Percentiles rank a stretch among this genome's conserved stretches.
phyloP scores from a whole-genome alignment of 2,329 filamentous ascomycete species.

The Beauveria sp. region DNA sequence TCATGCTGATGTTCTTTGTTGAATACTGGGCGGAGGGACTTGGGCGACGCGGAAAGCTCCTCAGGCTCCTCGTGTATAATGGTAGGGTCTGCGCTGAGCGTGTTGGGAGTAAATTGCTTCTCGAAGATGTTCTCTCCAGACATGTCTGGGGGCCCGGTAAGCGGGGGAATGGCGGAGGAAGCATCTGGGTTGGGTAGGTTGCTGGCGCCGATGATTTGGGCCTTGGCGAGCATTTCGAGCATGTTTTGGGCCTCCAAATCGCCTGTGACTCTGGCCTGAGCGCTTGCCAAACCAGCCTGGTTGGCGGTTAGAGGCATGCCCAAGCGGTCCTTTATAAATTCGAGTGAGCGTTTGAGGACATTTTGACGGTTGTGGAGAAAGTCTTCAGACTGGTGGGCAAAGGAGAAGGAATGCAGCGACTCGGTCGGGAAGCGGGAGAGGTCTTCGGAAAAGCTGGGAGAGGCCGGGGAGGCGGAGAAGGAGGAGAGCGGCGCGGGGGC shows the following conservation, averaged over 20 bases:
- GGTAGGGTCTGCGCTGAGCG: slow-evolving; percentile 42
- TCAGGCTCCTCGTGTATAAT: slow-evolving; percentile 14
- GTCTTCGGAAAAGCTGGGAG: slow-evolving; percentile 78
- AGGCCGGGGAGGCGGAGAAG: slow-evolving; percentile 52
- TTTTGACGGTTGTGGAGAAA: slow-evolving; percentile 86
- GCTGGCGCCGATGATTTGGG: slow-evolving; percentile 67
- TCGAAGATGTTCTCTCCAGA: slow-evolving; percentile 80
- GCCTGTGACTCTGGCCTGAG: slow-evolving; percentile 73
- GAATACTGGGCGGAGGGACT: slow-evolving; percentile 13
- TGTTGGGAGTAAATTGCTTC: slow-evolving; percentile 59
- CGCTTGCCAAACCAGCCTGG: slow-evolving; percentile 69
- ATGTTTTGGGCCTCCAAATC: slow-evolving; percentile 84
- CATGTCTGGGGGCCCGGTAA: slow-evolving; percentile 72
- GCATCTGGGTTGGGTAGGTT: slow-evolving; percentile 46
- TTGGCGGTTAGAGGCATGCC: slow-evolving; percentile 63
- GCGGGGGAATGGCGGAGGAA: slow-evolving; percentile 42
- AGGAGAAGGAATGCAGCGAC: slow-evolving; percentile 96
- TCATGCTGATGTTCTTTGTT: slow-evolving; percentile 20
- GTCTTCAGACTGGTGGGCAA: slow-evolving; percentile 91
- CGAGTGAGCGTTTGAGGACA: slow-evolving; percentile 85
- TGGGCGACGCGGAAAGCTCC: slow-evolving; percentile 14
- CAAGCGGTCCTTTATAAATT: slow-evolving; percentile 92
- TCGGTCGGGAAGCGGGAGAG: slow-evolving; percentile 88
- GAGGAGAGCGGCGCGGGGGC: slow-evolving; percentile 46
- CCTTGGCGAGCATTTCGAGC: slow-evolving; percentile 78